Evolutionary conservation across 768 basidiomycete genomes (phyloP), one percentile per base, ranked within the genome.

Genomic region (Rhodotorula kratochvilovae): DNA sequence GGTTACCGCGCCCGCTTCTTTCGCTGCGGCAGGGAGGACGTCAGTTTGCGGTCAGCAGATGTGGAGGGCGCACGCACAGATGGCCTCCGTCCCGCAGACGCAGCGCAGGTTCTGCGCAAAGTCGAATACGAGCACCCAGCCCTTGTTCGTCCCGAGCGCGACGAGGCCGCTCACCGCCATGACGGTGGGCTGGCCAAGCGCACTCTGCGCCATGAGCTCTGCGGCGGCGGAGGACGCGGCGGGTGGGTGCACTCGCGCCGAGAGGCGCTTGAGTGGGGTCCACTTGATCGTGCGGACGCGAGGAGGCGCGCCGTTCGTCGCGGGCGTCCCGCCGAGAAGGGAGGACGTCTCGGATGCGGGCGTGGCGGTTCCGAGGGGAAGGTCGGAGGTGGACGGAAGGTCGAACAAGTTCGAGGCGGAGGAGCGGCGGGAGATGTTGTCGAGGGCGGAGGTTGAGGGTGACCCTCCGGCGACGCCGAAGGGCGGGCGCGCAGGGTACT

Each of bases 151-250:
- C 25, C 96, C 96, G 13, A 97, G 82, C 74, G 92, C 96, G 45
- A 99, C 86, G 66, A 94, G 81, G 0, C 93, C 94, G 76, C 90
- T 91, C 21, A 90, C 89, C 17, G 89, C 87, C 66, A 97, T 79
- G 16, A 89, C 90, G 1, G 89, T 92, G 11, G 95, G 93, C 1
- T 81, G 81, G 2, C 90, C 91, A 27, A 83, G 79, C 5, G 85
- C 81, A 2, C 86, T 81, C 0, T 88, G 89, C 35, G 54, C 66
- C 54, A 62, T 63, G 46, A 45, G 36, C 48, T 60, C 62, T 15
- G 67, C 64, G 19, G 58, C 58, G 11, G 42, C 58, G 6, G 42
- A 61, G 6, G 35, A 55, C 0, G 16, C 60, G 3, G 82, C 79
- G 25, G 80, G 81, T 13, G 84, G 80, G 75, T 85, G 89, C 39